A percentile compares a stretch with the other conserved stretches of the same genome.
Conservation (phyloP, 2,329 filamentous ascomycete genomes). For the Botryotinia narcissicola region DNA sequence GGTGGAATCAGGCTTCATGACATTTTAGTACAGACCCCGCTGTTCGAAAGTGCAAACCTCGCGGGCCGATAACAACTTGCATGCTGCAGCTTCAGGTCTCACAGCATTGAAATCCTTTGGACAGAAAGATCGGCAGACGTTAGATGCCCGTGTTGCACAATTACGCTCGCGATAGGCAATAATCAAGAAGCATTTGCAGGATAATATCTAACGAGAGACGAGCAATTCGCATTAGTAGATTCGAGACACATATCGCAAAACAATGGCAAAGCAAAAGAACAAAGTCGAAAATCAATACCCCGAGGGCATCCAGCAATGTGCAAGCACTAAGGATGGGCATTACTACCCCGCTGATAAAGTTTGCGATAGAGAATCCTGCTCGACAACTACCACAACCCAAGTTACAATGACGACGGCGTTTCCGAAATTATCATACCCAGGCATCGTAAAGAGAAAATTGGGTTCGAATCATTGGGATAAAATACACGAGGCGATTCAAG, state of each 20-base stretch:
- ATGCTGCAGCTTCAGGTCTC: conserved; percentile 7
- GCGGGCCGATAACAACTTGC: conserved; percentile 5
- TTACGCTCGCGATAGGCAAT: conserved; percentile 5
- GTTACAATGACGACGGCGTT: conserved; percentile 22
- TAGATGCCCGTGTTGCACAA: background rate
- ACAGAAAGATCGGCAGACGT: background rate
- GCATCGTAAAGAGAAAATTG: conserved; percentile 30
- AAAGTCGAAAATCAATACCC: background rate
- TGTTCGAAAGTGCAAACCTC: background rate
- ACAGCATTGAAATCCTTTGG: background rate
- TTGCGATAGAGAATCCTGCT: conserved; percentile 8
- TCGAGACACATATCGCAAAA: background rate
- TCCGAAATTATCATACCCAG: conserved; percentile 32
- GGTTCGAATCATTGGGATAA: conserved; percentile 34
- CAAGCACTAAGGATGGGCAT: background rate
- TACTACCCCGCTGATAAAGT: conserved; percentile 4
- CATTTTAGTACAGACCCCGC: background rate
- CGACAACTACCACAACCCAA: conserved; percentile 15
- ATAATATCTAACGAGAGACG: background rate
- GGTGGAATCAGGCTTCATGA: background rate
- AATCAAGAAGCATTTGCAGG: background rate
- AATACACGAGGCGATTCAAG: conserved; percentile 35
- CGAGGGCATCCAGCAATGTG: background rate
- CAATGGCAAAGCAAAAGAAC: background rate
- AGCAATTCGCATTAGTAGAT: background rate